Evolutionary conservation across 2,329 filamentous ascomycete species (phyloP), one percentile per base, ranked within the genome.

Genomic region (Tolypocladium nubicola): DNA sequence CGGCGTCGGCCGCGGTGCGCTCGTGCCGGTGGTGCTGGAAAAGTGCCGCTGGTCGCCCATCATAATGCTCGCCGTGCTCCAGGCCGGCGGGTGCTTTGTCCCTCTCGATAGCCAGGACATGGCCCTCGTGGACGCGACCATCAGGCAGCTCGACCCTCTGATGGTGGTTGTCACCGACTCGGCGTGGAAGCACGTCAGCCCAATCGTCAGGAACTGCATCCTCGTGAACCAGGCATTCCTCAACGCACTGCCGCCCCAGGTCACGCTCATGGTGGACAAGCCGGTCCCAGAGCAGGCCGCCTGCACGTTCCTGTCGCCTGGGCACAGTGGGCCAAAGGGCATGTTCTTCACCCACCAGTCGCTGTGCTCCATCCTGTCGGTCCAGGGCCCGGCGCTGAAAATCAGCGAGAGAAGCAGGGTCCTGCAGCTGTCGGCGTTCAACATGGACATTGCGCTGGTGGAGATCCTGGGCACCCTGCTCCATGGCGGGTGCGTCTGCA

Each of bases 21-120:
- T 87, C 4, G 78, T 91, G 1, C 84, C 84, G 6, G 76, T 91
- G 7, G 80, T 86, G 21, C 77, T 90, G 64, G 83, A 88, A 49
- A 91, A 89, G 71, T 88, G 81, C 23, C 72, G 84, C 16, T 80
- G 87, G 67, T 77, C 88, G 0, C 86, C 90, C 53, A 73, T 90
- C 43, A 79, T 85, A 8, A 85, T 92, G 59, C 75, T 92, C 23
- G 86, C 87, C 0, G 78, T 86, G 1, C 72, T 90, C 49, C 87
- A 88, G 63, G 71, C 78, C 4, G 79, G 79, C 14, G 79, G 75
- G 1, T 73, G 73, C n/a, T 75, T 82, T 45, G 76, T 79, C 0
- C 75, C 78, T 0, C 68, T 82, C 35, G 79, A 81, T 49, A 71
- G 69, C 3, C 72, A 76, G 19, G 74, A 79, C 30, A 67, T 72